Base-by-base conservation (phyloP, 257 asterid species). In the Przewalskia tangutica region DNA sequence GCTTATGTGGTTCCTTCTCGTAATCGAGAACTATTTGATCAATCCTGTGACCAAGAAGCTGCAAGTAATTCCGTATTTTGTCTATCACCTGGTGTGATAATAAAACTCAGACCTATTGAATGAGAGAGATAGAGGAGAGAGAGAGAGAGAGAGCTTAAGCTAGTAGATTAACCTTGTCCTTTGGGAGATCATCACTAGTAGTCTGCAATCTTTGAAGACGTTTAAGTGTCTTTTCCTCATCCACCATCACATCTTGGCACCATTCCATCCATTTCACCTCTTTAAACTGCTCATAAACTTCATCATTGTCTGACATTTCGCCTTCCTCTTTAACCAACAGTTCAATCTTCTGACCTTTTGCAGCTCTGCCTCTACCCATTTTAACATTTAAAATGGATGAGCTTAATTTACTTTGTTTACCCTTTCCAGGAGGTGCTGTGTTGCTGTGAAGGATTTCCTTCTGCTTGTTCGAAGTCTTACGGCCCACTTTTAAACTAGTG, bases 201-300 rank as follows among this genome's bases (percentile, higher is more conserved):
- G 94, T 88, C 86, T 92, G 99, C 92, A 96, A 88, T 75, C 89
- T 92, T 66, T 96, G 94, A 82, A 96, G 98, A 81, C 99, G 97
- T 77, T 85, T 91, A 51, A 96, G 91, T 14, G 98, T 94, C 86
- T 91, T 93, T 81, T 89, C 94, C 83, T 96, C 98, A 62, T 88
- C 90, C 17, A 81, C 48, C 99, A 96, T 90, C 85, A 96, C 97
- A 89, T 96, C 99, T 86, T 92, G 93, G 82, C 99, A 96, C 99
- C 99, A 96, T 87, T 96, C 98, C 92, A 85, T 91, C 99, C 98
- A 94, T 86, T 96, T 96, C 66, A 91, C 98, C 89, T 93, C 99
- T 90, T 94, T 96, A 88, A 96, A 96, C 86, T 93, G 97, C 92
- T 94, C 98, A 65, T 92, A 96, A 44, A 96, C 97, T 87, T 90